A percentile compares a stretch with the other conserved stretches of the same genome.
Conservation (phyloP, 768 basidiomycete genomes). For the Phlebiopsis flavidoalba region DNA sequence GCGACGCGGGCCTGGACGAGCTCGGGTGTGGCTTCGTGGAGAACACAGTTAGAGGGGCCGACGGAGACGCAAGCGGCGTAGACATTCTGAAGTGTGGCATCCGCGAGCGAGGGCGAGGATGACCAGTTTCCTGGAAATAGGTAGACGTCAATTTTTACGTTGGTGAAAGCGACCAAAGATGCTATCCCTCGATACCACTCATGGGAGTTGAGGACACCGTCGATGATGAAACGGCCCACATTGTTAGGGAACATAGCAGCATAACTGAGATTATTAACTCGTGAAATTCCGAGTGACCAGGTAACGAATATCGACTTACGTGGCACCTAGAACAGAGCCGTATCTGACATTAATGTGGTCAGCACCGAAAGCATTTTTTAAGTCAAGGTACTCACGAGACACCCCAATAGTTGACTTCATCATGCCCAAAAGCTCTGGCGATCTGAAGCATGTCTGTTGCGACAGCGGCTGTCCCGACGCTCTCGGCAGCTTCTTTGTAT, state of each 20-base stretch:
- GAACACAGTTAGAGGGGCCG: slow-evolving; percentile 18
- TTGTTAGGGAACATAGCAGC: slow-evolving; percentile 14
- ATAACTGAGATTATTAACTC: too few relatives aligned
- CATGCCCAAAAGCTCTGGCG: slow-evolving; percentile 20
- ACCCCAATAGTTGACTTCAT: slow-evolving; percentile 28
- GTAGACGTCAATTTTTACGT: background rate
- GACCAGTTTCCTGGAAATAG: slow-evolving; percentile 4
- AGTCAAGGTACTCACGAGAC: slow-evolving; percentile 13
- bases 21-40: slow-evolving; percentile 19
- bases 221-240: slow-evolving; percentile 24
- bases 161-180: background rate
- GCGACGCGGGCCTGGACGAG: slow-evolving; percentile 15
- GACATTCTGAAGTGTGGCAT: slow-evolving; percentile 11
- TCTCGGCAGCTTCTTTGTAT: background rate
- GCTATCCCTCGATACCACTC: slow-evolving; percentile 11
- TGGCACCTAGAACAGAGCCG: slow-evolving; percentile 15
- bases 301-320: background rate
- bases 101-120: slow-evolving; percentile 7
- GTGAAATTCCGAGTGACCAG: background rate
- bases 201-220: slow-evolving; percentile 20
- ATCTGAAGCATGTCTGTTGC: slow-evolving; percentile 29
- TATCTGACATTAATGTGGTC: slow-evolving; percentile 11
- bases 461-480: slow-evolving; percentile 23
- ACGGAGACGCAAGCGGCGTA: slow-evolving; percentile 19
- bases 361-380: background rate